Base-by-base conservation (phyloP, 768 basidiomycete species). In the Pholiota molesta region DNA sequence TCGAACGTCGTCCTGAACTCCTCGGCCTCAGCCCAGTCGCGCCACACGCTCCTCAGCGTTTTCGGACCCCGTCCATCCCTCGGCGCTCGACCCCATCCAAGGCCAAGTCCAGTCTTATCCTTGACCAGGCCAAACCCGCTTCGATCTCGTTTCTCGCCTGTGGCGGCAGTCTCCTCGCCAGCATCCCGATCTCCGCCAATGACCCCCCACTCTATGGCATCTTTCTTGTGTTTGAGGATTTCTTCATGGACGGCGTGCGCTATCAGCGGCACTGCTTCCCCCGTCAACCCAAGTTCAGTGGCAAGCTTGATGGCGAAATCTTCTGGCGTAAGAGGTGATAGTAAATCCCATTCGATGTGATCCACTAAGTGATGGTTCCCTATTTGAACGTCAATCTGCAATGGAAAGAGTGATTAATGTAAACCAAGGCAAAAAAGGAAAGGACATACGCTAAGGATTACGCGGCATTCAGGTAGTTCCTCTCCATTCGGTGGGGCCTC, bases 271-370 rank as follows among this genome's bases (percentile, higher is more conserved):
- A 88, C 72, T 0, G 96, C 93, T 72, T 96, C 95, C 40, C 95
- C 93, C 0, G 89, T 81, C 2, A 99, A 82, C 7, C 95, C 95
- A 16, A 99, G 85, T 64, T 99, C 97, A 23, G 81, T 73, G 68
- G 92, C 94, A 35, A 98, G 88, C 54, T 84, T 87, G 40, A 78
- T 75, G 0, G 97, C 85, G 69, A 99, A 99, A 0, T 78, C 81
- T 72, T 97, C 91, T 1, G 97, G 97, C 0, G 94, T 96, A 39
- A 98, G 82, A 3, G 91, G 85, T 3, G 96, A 97, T 51, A 92
- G 85, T n/a, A 99, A 83, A 75, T 99, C 97, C 97, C 97, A 99
- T 75, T 99, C 97, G 66, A 99, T 95, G 71, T 95, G 92, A 77
- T 99, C 97, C 60, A 92, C 81, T 1, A 99, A 82, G 73, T 97